Conservation (phyloP, 768 basidiomycete species). For the Naematelia aurantialba region DNA sequence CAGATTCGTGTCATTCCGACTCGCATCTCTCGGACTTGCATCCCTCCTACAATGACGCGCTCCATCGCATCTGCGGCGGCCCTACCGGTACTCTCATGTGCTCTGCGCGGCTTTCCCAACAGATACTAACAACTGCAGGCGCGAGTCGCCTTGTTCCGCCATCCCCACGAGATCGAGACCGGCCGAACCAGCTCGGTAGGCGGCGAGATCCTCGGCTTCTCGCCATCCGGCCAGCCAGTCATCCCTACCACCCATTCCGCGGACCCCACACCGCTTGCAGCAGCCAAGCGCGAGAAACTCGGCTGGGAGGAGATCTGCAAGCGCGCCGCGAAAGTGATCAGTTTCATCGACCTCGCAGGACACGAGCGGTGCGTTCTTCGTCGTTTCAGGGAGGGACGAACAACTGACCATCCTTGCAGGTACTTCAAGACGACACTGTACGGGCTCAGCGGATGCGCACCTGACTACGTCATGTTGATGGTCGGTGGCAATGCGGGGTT, state of each 20-base stretch:
- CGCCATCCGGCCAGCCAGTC: slow-evolving; percentile 69
- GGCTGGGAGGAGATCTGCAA: slow-evolving; percentile 93
- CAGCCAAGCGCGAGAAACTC: slow-evolving; percentile 66
- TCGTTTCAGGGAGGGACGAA: not conserved
- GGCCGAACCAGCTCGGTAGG: slow-evolving; percentile 93
- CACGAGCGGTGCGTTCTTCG: slow-evolving; percentile 73
- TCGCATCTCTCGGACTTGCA: no score
- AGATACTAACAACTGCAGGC: no score
- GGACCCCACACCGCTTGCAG: slow-evolving; percentile 36
- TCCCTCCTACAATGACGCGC: no score
- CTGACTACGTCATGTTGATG: slow-evolving; percentile 77
- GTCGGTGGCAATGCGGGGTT: slow-evolving; percentile 83
- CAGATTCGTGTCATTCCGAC: no score
- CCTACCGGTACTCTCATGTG: no score
- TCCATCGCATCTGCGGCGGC: no score
- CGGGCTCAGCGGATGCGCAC: slow-evolving; percentile 88
- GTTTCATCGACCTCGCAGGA: slow-evolving; percentile 93
- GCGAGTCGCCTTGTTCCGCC: slow-evolving; percentile 84
- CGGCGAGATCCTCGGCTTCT: slow-evolving; percentile 96
- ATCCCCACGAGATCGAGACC: slow-evolving; percentile 96
- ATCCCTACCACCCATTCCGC: slow-evolving; percentile 59
- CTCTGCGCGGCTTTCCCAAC: no score
- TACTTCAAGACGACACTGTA: slow-evolving; percentile 76
- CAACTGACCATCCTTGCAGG: slow-evolving; percentile 15
- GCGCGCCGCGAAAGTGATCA: slow-evolving; percentile 84